Percentiles rank a stretch among this genome's conserved stretches.
Conservation (phyloP, 257 asterid species). For the Jacaranda mimosifolia region DNA sequence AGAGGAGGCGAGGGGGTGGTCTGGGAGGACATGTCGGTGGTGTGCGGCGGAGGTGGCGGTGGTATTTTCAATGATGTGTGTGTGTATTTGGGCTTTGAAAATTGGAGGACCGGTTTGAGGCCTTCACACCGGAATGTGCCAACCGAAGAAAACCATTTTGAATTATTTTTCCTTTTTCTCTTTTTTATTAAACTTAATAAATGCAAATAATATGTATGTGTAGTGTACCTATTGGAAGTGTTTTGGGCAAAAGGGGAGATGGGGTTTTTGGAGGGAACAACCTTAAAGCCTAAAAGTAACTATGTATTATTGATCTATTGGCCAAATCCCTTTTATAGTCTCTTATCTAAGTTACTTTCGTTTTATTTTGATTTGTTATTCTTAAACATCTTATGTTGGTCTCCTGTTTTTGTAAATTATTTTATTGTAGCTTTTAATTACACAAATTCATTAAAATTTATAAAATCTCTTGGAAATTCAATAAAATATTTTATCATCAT, state of each 20-base stretch:
- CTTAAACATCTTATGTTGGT: no score
- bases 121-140: slow-evolving; percentile 38
- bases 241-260: background rate
- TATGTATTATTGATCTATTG: background rate
- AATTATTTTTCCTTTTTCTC: background rate
- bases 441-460: no score
- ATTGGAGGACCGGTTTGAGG: slow-evolving; percentile 42
- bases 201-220: no score
- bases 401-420: no score
- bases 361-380: no score
- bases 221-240: background rate
- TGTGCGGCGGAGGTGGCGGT: slow-evolving; percentile 43
- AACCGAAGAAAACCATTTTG: slow-evolving; percentile 4
- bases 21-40: slow-evolving; percentile 50
- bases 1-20: slow-evolving; percentile 48
- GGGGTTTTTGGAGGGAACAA: slow-evolving; percentile 24
- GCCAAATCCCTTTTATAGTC: no score
- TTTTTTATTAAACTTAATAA: background rate
- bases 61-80: background rate
- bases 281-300: background rate
- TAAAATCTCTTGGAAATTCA: no score
- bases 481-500: no score
- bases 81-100: slow-evolving; percentile 45
- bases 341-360: no score
- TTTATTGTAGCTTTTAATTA: no score